Base-by-base conservation (phyloP, 1,139 yeast genomes). In the Pneumocystis canis region DNA sequence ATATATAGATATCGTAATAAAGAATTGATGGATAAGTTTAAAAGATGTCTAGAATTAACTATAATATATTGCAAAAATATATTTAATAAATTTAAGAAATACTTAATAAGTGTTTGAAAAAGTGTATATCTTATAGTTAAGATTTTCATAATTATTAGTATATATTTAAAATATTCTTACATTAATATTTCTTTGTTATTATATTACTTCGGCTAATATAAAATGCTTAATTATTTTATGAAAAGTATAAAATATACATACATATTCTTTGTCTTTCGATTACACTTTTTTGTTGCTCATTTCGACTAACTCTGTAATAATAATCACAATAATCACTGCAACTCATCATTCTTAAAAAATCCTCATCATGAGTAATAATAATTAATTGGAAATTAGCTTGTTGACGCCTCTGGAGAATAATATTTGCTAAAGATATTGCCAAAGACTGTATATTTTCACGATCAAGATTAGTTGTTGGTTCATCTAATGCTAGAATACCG, bases 401-500 rank as follows among this genome's bases (percentile, higher is more conserved):
- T 59, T 78, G 78, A 64, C 82, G 81, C 67, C 99, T 80, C 67
- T 83, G 76, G 61, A 84, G 85, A 67, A 94, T 88, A 64, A 94
- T 87, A 64, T 79, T 80, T 66, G 84, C 82, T 67, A 94, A 77
- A 0, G 96, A 85, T 67, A 80, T 81, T 0, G 97, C 98, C 65
- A 94, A 79, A 32, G 96, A 84, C 69, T 87, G 95, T 61, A 90
- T 83, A 71, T 94, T 94, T 64, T 87, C 96, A 64, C 82, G 83
- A 74, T 94, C 99, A 66, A 94, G 78, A 70, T 94, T 94, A 0
- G 98, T 94, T 0, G 99, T 94, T 5, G 99, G 99, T 74, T 94
- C 99, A 74, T 94, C 99, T 58, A 94, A 77, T 0, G 97, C 96
- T 69, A 94, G 88, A 72, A 92, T 85, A 62, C 98, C 98, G 76